Percentiles rank a stretch among this genome's conserved stretches.
Conservation (phyloP, 179 eudicot species). For the Spinacia oleracea region DNA sequence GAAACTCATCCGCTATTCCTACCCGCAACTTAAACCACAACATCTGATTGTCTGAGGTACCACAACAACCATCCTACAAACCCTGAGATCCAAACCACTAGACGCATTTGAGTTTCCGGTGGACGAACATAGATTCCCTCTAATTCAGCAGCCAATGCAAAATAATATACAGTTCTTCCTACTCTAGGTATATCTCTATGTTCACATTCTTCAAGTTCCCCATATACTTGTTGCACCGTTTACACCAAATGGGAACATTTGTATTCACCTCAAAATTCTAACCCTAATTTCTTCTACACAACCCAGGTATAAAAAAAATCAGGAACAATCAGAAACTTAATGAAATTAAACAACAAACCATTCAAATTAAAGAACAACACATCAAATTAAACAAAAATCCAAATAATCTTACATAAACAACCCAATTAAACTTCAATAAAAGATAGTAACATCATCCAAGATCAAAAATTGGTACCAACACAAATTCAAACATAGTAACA, state of each 20-base stretch:
- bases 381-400: neutral
- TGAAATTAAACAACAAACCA: neutral
- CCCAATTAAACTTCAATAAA: neutral
- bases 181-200: neutral
- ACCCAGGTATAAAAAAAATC: neutral
- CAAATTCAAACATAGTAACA: conserved; percentile 2
- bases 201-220: neutral
- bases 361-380: neutral
- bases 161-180: neutral
- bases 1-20: neutral
- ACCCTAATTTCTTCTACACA: conserved; percentile 4
- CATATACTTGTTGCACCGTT: neutral
- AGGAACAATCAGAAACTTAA: conserved; percentile 3
- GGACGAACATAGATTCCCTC: neutral
- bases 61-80: neutral
- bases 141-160: neutral
- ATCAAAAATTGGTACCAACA: conserved; percentile 6
- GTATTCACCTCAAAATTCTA: neutral
- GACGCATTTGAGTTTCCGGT: no score
- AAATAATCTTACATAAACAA: neutral
- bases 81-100: neutral
- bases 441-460: neutral
- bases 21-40: neutral
- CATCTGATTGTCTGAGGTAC: neutral
- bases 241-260: neutral